Conservation (phyloP, 352 stramenopile genomes). For the Phytophthora colocasiae region DNA sequence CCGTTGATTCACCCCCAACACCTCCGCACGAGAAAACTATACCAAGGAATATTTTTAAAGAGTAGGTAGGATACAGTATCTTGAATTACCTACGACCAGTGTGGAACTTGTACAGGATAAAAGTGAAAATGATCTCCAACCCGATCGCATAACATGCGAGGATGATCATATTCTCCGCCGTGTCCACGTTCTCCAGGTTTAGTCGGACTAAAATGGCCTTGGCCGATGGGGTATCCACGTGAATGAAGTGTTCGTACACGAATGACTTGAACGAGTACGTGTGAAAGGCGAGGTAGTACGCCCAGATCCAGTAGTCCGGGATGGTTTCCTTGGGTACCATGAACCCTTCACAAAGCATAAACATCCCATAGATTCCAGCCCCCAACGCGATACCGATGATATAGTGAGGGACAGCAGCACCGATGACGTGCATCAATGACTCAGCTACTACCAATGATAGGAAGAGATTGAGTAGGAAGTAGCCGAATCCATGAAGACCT, state of each 20-base stretch:
- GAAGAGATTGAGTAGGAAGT: constrained; percentile 72
- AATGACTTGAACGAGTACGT: constrained; percentile 85
- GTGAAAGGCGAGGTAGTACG: constrained; percentile 86
- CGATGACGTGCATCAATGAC: constrained; percentile 81
- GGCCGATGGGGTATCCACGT: constrained; percentile 8
- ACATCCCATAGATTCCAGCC: constrained; percentile 79
- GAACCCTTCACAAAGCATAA: constrained; percentile 85
- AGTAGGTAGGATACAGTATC: not conserved
- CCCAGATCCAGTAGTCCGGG: constrained; percentile 75
- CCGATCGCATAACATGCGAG: constrained; percentile 36
- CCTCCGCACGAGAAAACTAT: too few species aligned
- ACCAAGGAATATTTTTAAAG: not conserved
- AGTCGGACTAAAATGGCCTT: constrained; percentile 23
- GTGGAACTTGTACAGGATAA: constrained; percentile 35
- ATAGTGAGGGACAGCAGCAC: constrained; percentile 73
- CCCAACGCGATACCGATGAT: constrained; percentile 83
- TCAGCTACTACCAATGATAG: constrained; percentile 75
- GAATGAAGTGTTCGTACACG: constrained; percentile 74
- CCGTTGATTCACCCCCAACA: not conserved
- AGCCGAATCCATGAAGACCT: constrained; percentile 57
- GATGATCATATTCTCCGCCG: constrained; percentile 46
- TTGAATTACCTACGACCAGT: constrained; percentile 9
- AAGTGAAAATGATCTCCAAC: constrained; percentile 43
- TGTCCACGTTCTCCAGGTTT: constrained; percentile 51
- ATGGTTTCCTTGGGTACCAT: constrained; percentile 74